Percentiles rank a stretch among this genome's conserved stretches.
Conservation (phyloP, 768 basidiomycete genomes). For the Rhodotorula diobovata region DNA sequence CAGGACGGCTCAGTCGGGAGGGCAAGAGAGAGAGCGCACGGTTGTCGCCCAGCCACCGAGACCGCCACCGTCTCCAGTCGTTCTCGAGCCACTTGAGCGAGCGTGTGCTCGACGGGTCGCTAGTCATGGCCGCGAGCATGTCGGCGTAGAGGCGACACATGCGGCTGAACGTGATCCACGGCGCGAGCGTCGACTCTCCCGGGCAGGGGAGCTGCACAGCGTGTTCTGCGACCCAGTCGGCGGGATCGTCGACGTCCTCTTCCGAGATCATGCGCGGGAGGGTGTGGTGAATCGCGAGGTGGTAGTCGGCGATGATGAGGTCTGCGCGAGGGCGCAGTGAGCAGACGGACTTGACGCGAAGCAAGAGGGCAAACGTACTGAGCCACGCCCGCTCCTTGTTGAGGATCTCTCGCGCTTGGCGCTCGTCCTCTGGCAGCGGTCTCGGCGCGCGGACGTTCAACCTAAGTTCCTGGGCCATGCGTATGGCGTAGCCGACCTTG, state of each 20-base stretch:
- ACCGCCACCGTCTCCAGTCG: background rate
- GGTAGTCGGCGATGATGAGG: constrained; percentile 7
- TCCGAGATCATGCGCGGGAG: constrained; percentile 3
- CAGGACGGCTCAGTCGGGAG: background rate
- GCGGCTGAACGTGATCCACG: background rate
- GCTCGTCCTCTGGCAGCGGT: background rate
- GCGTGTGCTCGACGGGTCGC: background rate
- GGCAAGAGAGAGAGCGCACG: background rate
- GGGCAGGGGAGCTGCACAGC: background rate
- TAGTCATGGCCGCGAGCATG: background rate
- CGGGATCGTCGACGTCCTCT: background rate
- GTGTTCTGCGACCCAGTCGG: background rate
- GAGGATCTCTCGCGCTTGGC: background rate
- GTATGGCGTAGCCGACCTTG: background rate
- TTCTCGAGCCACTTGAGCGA: constrained; percentile 1
- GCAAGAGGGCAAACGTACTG: background rate
- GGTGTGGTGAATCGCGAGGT: background rate
- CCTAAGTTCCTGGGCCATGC: constrained; percentile 4
- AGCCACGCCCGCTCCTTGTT: background rate
- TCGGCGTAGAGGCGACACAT: background rate
- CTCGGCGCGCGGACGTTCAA: background rate
- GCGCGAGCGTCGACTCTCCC: background rate
- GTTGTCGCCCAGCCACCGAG: background rate
- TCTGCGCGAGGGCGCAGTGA: background rate
- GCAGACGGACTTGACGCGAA: background rate